Evolutionary conservation across 1,284 basidiomycete genomes (phyloP), one percentile per base, ranked within the genome.

Genomic region (Leccinum pallidistipes): DNA sequence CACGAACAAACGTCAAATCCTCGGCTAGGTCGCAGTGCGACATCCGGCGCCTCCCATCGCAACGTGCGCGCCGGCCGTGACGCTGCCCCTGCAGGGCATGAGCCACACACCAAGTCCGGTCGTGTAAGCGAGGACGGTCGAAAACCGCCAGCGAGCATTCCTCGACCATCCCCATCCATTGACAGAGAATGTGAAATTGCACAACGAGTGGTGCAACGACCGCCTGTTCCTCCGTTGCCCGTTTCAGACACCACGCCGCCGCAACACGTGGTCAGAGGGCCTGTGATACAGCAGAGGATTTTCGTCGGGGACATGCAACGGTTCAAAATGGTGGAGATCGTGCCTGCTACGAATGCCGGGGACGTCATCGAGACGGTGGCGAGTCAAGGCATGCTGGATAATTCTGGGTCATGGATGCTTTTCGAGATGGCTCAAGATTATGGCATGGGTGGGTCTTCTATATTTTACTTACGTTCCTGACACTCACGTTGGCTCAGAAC

Each of bases 361-460:
- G 86, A 91, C 61, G 83, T 91, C 11, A 72, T 92, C 57, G 78
- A 83, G 29, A 78, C 84, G 66, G 78, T 92, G 55, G 84, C 86
- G 53, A 76, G 78, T 24, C 85, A 89, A 71, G 87, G 86, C 16
- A 79, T 80, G 61, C 76, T 91, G 55, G 81, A 82, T 57, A 80
- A 58, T 56, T 81, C 59, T 81, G 81, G 74, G 77, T 83, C 83
- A 16, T 92, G 90, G 90, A 91, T 92, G 86, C 70, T 93, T 47
- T 93, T 83, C 74, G 91, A 93, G 75, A 75, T 91, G 55, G 87
- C 87, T 21, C 87, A 91, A 68, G 91, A 93, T 69, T 92, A 92
- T 71, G 91, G 90, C 64, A 90, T 93, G 89, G 90, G 91, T 92
- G 67, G 64, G 86, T 74, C 6, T 64, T n/a, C 38, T 47, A 58